Conservation (phyloP, 2,329 filamentous ascomycete species). For the Colletotrichum agaves region DNA sequence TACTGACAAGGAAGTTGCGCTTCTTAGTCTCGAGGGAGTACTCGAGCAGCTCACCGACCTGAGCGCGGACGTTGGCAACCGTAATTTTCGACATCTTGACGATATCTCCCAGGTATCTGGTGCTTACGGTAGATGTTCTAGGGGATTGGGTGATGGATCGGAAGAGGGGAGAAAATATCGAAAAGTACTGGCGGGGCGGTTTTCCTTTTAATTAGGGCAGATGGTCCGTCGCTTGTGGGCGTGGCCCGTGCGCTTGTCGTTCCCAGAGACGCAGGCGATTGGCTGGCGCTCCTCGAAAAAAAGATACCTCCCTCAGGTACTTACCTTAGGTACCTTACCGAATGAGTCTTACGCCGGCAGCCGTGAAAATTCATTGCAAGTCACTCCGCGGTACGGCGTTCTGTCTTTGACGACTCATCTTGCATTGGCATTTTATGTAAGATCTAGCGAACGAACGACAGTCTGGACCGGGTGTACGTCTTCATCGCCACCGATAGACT, state of each 20-base stretch:
- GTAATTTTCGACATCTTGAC: slow-evolving; percentile 68
- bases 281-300: slow-evolving; percentile 1
- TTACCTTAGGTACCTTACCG: not conserved
- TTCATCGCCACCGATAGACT: slow-evolving; percentile 14
- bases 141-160: slow-evolving; percentile 20
- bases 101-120: slow-evolving; percentile 41
- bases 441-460: not conserved
- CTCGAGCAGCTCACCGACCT: slow-evolving; percentile 92
- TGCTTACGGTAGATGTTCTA: slow-evolving; percentile 39
- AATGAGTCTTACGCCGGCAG: slow-evolving; percentile 26
- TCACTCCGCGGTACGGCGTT: slow-evolving; percentile 4
- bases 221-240: slow-evolving; percentile 14
- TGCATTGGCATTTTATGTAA: slow-evolving; percentile 28
- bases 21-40: slow-evolving; percentile 98
- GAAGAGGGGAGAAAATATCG: not conserved
- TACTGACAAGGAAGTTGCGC: slow-evolving; percentile 85
- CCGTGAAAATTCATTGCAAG: slow-evolving; percentile 29
- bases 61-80: slow-evolving; percentile 92
- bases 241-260: slow-evolving; percentile 29
- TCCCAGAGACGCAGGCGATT: slow-evolving; percentile 27
- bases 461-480: slow-evolving; percentile 7
- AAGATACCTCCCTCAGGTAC: not conserved
- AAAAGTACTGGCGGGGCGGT: slow-evolving; percentile 34
- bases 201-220: slow-evolving; percentile 32
- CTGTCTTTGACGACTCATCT: slow-evolving; percentile 4